A percentile compares a stretch with the other conserved stretches of the same genome.
phyloP scores from a whole-genome alignment of 108 stramenopile genomes.

The Mediolabrus comicus region DNA sequence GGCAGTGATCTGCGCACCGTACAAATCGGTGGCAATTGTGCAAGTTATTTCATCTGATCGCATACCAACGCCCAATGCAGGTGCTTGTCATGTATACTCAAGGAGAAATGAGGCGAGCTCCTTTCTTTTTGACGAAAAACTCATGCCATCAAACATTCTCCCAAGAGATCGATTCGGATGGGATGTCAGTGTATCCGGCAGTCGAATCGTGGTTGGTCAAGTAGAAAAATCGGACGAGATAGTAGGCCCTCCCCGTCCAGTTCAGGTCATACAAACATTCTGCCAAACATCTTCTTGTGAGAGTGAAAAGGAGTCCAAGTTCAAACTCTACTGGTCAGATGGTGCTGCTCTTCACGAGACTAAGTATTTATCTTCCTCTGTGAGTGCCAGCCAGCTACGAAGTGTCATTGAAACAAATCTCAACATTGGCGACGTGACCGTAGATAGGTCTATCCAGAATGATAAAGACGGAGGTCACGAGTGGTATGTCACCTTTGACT shows the following conservation, averaged over 20 bases:
- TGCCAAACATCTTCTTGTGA: constrained; percentile 27
- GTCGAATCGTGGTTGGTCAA: constrained; percentile 50
- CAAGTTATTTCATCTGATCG: not conserved
- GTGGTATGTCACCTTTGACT: constrained; percentile 50
- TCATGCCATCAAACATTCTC: constrained; percentile 52
- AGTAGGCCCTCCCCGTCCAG: constrained; percentile 36
- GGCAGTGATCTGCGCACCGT: constrained; percentile 47
- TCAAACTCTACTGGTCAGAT: constrained; percentile 24
- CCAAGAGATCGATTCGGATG: constrained; percentile 56
- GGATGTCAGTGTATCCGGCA: constrained; percentile 45
- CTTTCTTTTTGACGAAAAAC: constrained; percentile 35
- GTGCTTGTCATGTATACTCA: constrained; percentile 57
- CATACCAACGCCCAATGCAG: constrained; percentile 11
- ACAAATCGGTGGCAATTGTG: constrained; percentile 19
- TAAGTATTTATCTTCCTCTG: constrained; percentile 28
- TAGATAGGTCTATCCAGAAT: constrained; percentile 17
- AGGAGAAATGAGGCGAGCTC: constrained; percentile 14
- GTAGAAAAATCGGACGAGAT: constrained; percentile 38
- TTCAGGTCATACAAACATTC: constrained; percentile 44
- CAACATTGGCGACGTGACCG: constrained; percentile 27
- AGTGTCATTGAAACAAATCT: constrained; percentile 45
- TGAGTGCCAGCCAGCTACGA: constrained; percentile 41
- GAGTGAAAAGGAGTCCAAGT: constrained; percentile 1
- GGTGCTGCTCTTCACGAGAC: constrained; percentile 19
- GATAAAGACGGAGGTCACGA: constrained; percentile 42